Conservation (phyloP, 1,284 basidiomycete species). For the Ceratobasidium sp. region DNA sequence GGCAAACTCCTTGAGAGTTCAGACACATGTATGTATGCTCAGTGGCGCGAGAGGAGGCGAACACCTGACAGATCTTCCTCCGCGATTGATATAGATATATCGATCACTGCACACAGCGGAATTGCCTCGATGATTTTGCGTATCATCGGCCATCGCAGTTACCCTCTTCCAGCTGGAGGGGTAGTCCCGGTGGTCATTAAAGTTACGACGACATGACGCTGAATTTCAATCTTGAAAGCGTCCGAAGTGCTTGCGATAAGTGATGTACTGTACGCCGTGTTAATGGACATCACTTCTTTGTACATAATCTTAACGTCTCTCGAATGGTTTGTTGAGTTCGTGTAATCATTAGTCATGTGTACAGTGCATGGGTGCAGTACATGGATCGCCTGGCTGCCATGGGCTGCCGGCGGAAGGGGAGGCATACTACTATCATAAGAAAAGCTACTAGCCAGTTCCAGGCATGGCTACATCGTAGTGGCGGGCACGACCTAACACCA, state of each 20-base stretch:
- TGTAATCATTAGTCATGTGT: constrained; percentile 36
- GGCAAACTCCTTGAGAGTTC: constrained; percentile 59
- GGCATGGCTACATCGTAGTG: constrained; percentile 17
- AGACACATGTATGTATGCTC: constrained; percentile 60
- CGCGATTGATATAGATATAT: constrained; percentile 7
- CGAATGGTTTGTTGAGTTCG: neutral
- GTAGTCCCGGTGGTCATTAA: constrained; percentile 37
- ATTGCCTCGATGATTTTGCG: constrained; percentile 25
- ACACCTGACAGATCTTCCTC: too few relatives aligned
- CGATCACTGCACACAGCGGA: constrained; percentile 29
- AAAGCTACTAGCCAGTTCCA: constrained; percentile 33
- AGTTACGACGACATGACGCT: neutral
- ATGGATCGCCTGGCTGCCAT: constrained; percentile 36
- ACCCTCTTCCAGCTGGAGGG: constrained; percentile 12
- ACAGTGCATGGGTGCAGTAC: constrained; percentile 26
- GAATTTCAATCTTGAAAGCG: neutral
- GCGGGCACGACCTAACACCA: constrained; percentile 26
- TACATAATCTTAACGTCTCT: constrained; percentile 35
- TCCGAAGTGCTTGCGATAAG: neutral
- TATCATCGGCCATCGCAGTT: constrained; percentile 35
- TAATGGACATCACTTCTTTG: constrained; percentile 2
- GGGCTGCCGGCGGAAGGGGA: constrained; percentile 3
- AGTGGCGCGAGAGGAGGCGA: neutral
- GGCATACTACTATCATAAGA: constrained; percentile 24
- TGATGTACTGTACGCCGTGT: neutral